A percentile compares a stretch with the other conserved stretches of the same genome.
Conservation (phyloP, 2,329 filamentous ascomycete genomes). For the Colletotrichum graminicola region DNA sequence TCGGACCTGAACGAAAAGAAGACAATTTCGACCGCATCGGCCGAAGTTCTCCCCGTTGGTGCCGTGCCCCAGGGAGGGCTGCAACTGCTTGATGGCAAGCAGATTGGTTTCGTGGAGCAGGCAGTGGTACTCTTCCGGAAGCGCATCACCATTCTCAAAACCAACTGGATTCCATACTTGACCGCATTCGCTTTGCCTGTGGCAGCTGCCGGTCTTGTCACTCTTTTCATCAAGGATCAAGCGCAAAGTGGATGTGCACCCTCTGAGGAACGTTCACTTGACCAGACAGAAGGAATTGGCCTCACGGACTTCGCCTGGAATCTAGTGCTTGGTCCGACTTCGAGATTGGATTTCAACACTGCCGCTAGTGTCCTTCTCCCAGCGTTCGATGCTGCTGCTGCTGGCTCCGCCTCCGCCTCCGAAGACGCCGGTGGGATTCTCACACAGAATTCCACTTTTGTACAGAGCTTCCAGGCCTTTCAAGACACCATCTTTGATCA, state of each 20-base stretch:
- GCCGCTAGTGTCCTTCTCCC: slow-evolving; percentile 51
- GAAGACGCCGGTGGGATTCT: slow-evolving; percentile 24
- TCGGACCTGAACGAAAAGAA: slow-evolving; percentile 47
- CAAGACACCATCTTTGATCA: slow-evolving; percentile 71
- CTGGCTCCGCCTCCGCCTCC: slow-evolving; percentile 43
- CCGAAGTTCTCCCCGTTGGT: slow-evolving; percentile 15
- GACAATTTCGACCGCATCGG: slow-evolving; percentile 36
- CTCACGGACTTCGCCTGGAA: slow-evolving; percentile 51
- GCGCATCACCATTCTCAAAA: slow-evolving; percentile 79
- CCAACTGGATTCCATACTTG: slow-evolving; percentile 82
- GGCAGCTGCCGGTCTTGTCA: slow-evolving; percentile 82
- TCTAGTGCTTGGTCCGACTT: slow-evolving; percentile 59
- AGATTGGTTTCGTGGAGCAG: slow-evolving; percentile 78
- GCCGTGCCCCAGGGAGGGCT: slow-evolving; percentile 52
- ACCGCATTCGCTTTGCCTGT: slow-evolving; percentile 84
- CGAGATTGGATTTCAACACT: slow-evolving; percentile 26
- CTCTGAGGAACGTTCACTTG: slow-evolving; percentile 59
- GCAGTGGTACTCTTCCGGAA: slow-evolving; percentile 82
- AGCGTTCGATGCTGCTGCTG: slow-evolving; percentile 51
- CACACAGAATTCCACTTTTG: slow-evolving; percentile 47
- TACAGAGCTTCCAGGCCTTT: slow-evolving; percentile 77
- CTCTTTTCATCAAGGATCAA: slow-evolving; percentile 76
- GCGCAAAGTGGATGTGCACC: slow-evolving; percentile 65
- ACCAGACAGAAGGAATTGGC: slow-evolving; percentile 53
- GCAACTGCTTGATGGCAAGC: slow-evolving; percentile 75